These are phyloP conservation scores for Lagerstroemia speciosa DNA, from an alignment of 345 rosid genomes.

Conservation along the genomic window DNA sequence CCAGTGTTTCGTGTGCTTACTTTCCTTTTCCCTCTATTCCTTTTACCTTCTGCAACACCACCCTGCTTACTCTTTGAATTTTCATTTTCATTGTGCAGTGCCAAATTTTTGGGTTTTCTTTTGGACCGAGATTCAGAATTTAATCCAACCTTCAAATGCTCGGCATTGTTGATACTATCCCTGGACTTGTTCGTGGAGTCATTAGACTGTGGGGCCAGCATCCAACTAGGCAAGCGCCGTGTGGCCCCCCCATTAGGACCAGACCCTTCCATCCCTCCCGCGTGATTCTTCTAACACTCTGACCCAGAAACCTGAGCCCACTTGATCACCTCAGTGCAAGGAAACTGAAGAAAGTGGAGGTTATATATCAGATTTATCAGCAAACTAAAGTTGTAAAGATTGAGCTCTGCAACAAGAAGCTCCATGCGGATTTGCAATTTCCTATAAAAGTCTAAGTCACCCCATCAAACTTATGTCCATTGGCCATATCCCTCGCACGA, in stretches of 20 bases:
- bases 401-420: no score
- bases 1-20: background rate
- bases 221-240: slow-evolving; percentile 35
- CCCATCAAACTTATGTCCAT: no score
- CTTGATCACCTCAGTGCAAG: background rate
- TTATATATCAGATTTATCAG: background rate
- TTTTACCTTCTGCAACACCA: slow-evolving; percentile 1
- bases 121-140: background rate
- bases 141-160: background rate
- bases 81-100: background rate
- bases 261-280: slow-evolving; percentile 6
- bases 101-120: background rate
- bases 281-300: background rate
- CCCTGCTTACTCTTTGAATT: background rate
- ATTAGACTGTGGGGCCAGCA: slow-evolving; percentile 7
- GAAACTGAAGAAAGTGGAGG: background rate
- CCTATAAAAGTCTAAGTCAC: background rate
- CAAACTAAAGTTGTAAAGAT: background rate
- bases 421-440: background rate
- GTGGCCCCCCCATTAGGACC: slow-evolving; percentile 10
- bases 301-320: background rate
- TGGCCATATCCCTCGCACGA: no score
- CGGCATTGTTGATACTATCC: background rate
- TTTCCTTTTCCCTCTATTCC: slow-evolving; percentile 3
- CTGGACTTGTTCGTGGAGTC: background rate